A percentile compares a stretch with the other conserved stretches of the same genome.
These are phyloP conservation scores for Leccinum boreale DNA, from an alignment of 768 basidiomycete species.

Conservation along the genomic window DNA sequence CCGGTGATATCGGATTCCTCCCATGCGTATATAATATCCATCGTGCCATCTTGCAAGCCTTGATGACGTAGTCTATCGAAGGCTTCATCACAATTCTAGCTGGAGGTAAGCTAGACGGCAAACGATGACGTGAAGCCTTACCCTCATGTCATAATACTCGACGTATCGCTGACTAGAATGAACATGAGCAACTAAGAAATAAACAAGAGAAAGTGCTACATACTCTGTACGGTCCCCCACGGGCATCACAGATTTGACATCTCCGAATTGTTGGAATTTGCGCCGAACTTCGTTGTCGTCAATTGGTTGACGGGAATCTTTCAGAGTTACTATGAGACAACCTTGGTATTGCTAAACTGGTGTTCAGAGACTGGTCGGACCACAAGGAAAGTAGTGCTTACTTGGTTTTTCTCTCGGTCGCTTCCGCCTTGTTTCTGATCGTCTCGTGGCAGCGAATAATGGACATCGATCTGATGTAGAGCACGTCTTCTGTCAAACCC, in stretches of 20 bases:
- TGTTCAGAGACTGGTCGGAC: conserved; percentile 6
- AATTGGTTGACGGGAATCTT: conserved; percentile 67
- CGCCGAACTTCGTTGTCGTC: conserved; percentile 84
- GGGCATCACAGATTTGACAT: conserved; percentile 76
- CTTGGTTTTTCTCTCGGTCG: conserved; percentile 79
- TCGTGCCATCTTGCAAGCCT: conserved; percentile 77
- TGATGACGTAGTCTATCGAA: conserved; percentile 78
- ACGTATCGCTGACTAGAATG: conserved; percentile 75
- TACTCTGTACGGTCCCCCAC: conserved; percentile 64
- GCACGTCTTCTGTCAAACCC: conserved; percentile 3
- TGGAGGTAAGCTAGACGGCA: conserved; percentile 6
- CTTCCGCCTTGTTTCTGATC: conserved; percentile 63
- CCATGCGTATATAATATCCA: conserved; percentile 88
- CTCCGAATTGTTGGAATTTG: conserved; percentile 86
- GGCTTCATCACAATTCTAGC: conserved; percentile 72
- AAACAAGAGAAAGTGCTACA: conserved; percentile 11
- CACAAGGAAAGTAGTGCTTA: conserved; percentile 25
- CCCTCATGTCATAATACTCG: conserved; percentile 91
- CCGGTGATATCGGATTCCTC: conserved; percentile 59
- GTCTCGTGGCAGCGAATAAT: conserved; percentile 92
- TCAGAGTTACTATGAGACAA: conserved; percentile 73
- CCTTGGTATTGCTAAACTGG: conserved; percentile 69
- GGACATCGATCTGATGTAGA: conserved; percentile 84
- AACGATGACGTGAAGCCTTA: conserved; percentile 32
- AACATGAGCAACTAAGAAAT: conserved; percentile 2